phyloP scores from a whole-genome alignment of 768 basidiomycete species.

The Piloderma croceum region DNA sequence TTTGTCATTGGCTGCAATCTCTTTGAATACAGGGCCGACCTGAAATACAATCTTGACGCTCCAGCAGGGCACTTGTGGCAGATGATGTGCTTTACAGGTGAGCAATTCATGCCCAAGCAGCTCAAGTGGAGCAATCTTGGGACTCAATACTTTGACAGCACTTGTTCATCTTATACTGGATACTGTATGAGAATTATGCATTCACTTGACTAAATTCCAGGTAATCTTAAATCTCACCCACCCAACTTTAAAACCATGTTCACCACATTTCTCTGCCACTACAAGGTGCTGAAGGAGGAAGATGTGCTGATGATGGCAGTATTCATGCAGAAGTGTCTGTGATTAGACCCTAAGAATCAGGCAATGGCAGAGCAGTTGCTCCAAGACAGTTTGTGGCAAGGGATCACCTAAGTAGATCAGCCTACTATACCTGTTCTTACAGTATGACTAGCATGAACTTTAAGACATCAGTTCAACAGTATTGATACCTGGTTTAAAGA shows the following conservation, averaged over 20 bases:
- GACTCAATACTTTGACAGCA: constrained; percentile 11
- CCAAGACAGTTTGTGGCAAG: not conserved
- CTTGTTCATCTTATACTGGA: constrained; percentile 4
- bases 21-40: too few relatives aligned
- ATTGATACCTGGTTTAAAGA: too few relatives aligned
- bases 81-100: constrained; percentile 14
- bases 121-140: constrained; percentile 9
- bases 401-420: not conserved
- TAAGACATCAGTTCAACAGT: too few relatives aligned
- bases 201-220: constrained; percentile 3
- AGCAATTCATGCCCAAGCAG: constrained; percentile 9
- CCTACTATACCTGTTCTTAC: too few relatives aligned
- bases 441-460: too few relatives aligned
- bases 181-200: constrained; percentile 1
- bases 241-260: constrained; percentile 10
- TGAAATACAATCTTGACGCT: constrained; percentile 5
- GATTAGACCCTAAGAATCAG: constrained; percentile 18
- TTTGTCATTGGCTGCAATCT: too few relatives aligned
- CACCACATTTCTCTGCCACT: constrained; percentile 8
- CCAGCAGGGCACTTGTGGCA: constrained; percentile 9
- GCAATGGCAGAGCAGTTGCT: constrained; percentile 19
- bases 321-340: constrained; percentile 19
- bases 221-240: constrained; percentile 15
- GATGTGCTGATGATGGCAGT: constrained; percentile 11
- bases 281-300: constrained; percentile 10